Evolutionary conservation across 805 yeast genomes (phyloP).

Genomic region (Candida nemodendra): DNA sequence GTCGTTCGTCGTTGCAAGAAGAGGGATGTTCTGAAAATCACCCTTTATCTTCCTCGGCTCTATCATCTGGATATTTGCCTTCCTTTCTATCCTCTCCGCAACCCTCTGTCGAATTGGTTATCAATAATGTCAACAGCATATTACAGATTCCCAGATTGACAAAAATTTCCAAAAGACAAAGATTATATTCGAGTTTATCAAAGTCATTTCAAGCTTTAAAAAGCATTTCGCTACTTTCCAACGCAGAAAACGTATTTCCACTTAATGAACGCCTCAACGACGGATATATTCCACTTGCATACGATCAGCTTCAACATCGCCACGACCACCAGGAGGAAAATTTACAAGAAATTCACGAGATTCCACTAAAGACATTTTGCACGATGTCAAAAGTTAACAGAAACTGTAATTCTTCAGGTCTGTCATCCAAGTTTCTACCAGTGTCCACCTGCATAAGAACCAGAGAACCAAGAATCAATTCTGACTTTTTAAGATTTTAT

Average conservation of each 20-base stretch:
- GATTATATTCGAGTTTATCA: constrained; percentile 10
- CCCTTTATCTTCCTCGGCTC: constrained; percentile 9
- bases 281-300: constrained; percentile 11
- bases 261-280: constrained; percentile 20
- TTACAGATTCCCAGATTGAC: neutral
- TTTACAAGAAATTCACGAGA: neutral
- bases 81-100: neutral
- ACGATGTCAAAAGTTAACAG: constrained; percentile 5
- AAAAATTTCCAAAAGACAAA: constrained; percentile 9
- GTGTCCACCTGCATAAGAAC: constrained; percentile 5
- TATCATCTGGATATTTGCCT: neutral
- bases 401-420: neutral
- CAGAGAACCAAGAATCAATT: constrained; percentile 52
- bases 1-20: constrained; percentile 3
- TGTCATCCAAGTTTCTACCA: neutral
- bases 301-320: neutral
- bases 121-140: neutral
- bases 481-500: constrained; percentile 47
- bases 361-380: constrained; percentile 17
- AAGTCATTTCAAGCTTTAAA: constrained; percentile 13
- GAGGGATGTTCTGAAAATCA: constrained; percentile 8
- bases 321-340: constrained; percentile 3
- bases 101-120: neutral
- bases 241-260: constrained; percentile 10
- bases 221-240: constrained; percentile 8